Base-by-base conservation (phyloP, 345 rosid genomes). In the Dipteronia sinensis region DNA sequence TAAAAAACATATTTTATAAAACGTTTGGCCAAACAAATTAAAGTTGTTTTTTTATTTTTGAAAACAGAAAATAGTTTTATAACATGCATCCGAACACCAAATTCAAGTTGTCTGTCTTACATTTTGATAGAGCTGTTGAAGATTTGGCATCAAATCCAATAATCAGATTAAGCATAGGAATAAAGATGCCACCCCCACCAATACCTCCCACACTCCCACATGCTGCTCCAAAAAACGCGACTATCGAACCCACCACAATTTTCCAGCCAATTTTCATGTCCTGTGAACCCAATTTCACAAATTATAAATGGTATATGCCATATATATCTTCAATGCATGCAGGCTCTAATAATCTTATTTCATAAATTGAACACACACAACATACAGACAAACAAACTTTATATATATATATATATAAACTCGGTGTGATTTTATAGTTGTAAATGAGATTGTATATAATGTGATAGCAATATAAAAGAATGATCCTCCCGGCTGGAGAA, bases 121-220 rank as follows among this genome's bases (percentile, higher is more conserved):
- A 88, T 82, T 88, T 88, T 38, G 88, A 88, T 10, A 88, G 53
- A 10, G 90, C 88, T 13, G 87, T 73, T 7, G 90, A 79, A 16
- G 90, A 88, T 80, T 88, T 88, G 46, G 89, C 66, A 78, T 88
- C 89, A 67, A 88, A 88, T 6, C 90, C 90, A 38, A 85, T 72
- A 31, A 85, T 82, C 44, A 88, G 61, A 10, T 81, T 71, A 20
- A 88, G 91, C 91, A 84, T 86, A 65, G 91, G 88, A 81, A 88
- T 83, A 74, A 84, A 84, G 67, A 86, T 87, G 42, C 89, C 91
- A 2, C 89, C 89, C 2, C 89, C 91, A 44, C 91, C 91, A 25
- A 84, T 86, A 38, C 91, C 91, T 40, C 86, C 91, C 0, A 81
- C 87, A 46, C 87, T 86, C 4, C 91, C 91, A 79, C 81, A 81